phyloP scores from a whole-genome alignment of 2,329 filamentous ascomycete genomes.

The Blastomyces silverae region DNA sequence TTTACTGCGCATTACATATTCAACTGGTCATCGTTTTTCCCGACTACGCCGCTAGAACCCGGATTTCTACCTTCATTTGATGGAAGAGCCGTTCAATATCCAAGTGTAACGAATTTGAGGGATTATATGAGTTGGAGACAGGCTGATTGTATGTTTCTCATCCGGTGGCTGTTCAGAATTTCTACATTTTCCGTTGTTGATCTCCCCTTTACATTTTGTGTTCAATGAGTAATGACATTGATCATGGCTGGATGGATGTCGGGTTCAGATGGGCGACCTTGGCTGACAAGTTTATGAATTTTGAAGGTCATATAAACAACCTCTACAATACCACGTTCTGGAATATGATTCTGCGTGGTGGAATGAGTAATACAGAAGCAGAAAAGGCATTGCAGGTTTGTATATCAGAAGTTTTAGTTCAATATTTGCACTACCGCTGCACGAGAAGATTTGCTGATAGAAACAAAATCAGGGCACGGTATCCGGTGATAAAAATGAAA shows the following conservation, averaged over 20 bases:
- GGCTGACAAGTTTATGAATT: neutral
- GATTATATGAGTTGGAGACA: slow-evolving; percentile 98
- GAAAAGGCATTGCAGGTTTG: slow-evolving; percentile 70
- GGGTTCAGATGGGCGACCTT: neutral
- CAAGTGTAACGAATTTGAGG: slow-evolving; percentile 69
- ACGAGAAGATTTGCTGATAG: slow-evolving; percentile 21
- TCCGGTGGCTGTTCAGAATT: neutral
- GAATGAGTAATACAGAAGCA: slow-evolving; percentile 67
- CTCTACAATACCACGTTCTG: slow-evolving; percentile 98
- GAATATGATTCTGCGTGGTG: slow-evolving; percentile 72
- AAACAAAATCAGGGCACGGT: slow-evolving; percentile 60
- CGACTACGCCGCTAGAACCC: slow-evolving; percentile 59
- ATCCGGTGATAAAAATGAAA: slow-evolving; percentile 88
- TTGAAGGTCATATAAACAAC: slow-evolving; percentile 87
- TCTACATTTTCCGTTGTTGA: neutral
- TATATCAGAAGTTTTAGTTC: neutral
- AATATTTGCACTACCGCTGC: slow-evolving; percentile 5
- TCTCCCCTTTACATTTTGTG: neutral
- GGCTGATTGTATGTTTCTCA: slow-evolving; percentile 69
- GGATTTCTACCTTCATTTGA: slow-evolving; percentile 80
- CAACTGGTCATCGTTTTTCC: slow-evolving; percentile 71
- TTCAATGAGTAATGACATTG: neutral
- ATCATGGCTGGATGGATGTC: neutral
- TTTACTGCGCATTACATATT: slow-evolving; percentile 89
- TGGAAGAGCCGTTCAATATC: slow-evolving; percentile 84